Evolutionary conservation across 2,329 filamentous ascomycete species (phyloP).

Genomic region (Fusarium illudens): DNA sequence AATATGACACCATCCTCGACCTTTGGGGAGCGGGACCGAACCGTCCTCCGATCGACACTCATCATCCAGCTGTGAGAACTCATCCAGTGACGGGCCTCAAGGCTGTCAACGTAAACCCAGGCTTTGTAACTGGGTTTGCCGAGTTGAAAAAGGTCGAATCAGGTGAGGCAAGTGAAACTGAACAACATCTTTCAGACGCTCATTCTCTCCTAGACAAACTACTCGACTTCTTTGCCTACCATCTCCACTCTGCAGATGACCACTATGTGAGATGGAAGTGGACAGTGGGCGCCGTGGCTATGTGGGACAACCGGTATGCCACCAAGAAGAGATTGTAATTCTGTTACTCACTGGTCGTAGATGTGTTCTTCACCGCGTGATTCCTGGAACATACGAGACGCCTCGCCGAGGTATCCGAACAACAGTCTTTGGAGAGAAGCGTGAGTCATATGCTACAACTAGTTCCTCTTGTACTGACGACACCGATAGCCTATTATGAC

Average conservation of each 20-base stretch:
- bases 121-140: slow-evolving; percentile 57
- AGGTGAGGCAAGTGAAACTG: slow-evolving; percentile 47
- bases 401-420: slow-evolving; percentile 21
- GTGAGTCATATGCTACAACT: background rate
- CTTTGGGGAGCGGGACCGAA: slow-evolving; percentile 23
- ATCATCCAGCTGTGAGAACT: slow-evolving; percentile 58
- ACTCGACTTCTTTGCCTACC: slow-evolving; percentile 55
- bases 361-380: slow-evolving; percentile 21
- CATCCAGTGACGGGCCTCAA: slow-evolving; percentile 59
- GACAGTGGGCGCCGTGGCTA: slow-evolving; percentile 57
- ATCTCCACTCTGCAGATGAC: slow-evolving; percentile 60
- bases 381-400: slow-evolving; percentile 21
- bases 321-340: background rate
- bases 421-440: slow-evolving; percentile 23
- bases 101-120: slow-evolving; percentile 56
- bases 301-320: slow-evolving; percentile 56
- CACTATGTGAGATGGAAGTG: slow-evolving; percentile 61
- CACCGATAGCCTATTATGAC: slow-evolving; percentile 5
- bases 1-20: slow-evolving; percentile 22
- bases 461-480: background rate
- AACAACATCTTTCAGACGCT: background rate
- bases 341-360: background rate
- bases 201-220: slow-evolving; percentile 34
- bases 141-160: slow-evolving; percentile 59
- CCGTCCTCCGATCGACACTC: slow-evolving; percentile 55